Conservation (phyloP, 306 rosid species). For the Dryas alaskensis region DNA sequence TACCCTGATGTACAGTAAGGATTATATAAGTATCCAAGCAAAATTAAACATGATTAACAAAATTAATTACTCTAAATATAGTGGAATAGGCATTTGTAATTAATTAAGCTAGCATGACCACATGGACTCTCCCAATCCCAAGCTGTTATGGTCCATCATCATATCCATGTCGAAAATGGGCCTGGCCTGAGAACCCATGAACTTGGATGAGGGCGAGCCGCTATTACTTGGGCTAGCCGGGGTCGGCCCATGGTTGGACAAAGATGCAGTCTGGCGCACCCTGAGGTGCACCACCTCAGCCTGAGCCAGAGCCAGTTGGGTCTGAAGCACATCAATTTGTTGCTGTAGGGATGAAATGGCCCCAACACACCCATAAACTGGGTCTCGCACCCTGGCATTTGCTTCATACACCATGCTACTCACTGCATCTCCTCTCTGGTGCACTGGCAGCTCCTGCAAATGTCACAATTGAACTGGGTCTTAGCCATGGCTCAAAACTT, state of each 20-base stretch:
- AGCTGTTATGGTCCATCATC: conserved; percentile 50
- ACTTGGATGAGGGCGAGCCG: conserved; percentile 55
- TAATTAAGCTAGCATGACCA: conserved; percentile 42
- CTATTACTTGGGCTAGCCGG: conserved; percentile 60
- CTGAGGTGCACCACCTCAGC: conserved; percentile 85
- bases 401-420: conserved; percentile 92
- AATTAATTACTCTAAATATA: conserved; percentile 5
- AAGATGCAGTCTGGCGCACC: conserved; percentile 42
- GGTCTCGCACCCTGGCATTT: conserved; percentile 80
- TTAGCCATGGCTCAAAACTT: background rate
- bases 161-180: conserved; percentile 59
- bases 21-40: conserved; percentile 3
- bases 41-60: conserved; percentile 11
- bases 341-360: conserved; percentile 79
- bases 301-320: conserved; percentile 82
- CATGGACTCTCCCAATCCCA: conserved; percentile 49
- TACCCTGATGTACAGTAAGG: conserved; percentile 1
- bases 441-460: conserved; percentile 63
- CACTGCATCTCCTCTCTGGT: conserved; percentile 84
- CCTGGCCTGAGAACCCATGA: conserved; percentile 48
- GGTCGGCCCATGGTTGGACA: conserved; percentile 44
- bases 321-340: conserved; percentile 65
- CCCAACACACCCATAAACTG: conserved; percentile 85
- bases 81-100: conserved; percentile 1
- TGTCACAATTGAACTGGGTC: background rate